Evolutionary conservation across 495 filamentous ascomycete genomes (phyloP), one percentile per base, ranked within the genome.

Genomic region (Talaromyces trachyspermus): DNA sequence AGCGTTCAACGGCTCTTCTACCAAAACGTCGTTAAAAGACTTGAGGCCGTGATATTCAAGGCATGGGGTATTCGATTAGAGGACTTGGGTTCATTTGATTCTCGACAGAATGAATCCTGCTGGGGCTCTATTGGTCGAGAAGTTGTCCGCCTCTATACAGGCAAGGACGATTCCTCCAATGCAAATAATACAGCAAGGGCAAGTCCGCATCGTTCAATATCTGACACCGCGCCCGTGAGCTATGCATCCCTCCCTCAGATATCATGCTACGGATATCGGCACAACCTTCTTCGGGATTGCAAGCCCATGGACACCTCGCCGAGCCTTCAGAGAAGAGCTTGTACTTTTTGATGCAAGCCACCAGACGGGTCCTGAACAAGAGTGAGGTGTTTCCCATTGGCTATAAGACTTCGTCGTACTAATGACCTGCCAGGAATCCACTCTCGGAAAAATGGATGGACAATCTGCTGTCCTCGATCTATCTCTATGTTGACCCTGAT

Each of bases 41-140:
- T 63, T 39, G 60, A 63, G 50, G 35, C 55, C 49, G 60, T 49
- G 52, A 61, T 63, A 46, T 61, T 59, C 55, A 61, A 63, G 55
- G 14, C 50, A 7, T 63, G 60, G 58, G 17, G 55, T 43, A 35
- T 63, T 55, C 60, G 60, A 51, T 48, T 59, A 46, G 58, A 63
- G 51, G 33, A 63, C 20, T 45, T 63, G 58, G 30, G 38, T 33
- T 61, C 55, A 40, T 48, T 63, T 42, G 55, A 63, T 53, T 50
- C 60, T 53, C 49, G 25, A 45, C 12, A 53, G 46, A 63, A 58
- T 54, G 48, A 56, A 56, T 25, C 9, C 51, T 57, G 57, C 52
- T 57, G 57, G 57, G 57, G 57, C 23, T 33, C 49, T 9, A 57
- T 60, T 36, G 57, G 57, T 36, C 49, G 51, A 57, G 57, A 57